Evolutionary conservation across 2,329 filamentous ascomycete genomes (phyloP), one percentile per base, ranked within the genome.

Genomic region (Cyphellophora europaea): DNA sequence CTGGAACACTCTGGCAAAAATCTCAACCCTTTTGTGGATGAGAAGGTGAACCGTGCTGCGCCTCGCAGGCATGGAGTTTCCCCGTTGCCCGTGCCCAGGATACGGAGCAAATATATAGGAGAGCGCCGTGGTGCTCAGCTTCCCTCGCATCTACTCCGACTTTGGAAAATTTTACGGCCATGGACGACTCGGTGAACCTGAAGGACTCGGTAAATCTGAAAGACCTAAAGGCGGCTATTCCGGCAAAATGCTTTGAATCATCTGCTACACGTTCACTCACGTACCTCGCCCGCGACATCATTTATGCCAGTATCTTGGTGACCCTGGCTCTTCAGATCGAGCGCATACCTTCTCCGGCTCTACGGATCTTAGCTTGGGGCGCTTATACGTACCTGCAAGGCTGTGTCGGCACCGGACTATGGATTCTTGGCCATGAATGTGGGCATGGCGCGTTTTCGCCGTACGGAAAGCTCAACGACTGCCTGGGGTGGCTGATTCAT

Each of bases 351-450:
- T 55, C 63, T 37, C 62, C 65, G 42, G 49, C 57, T 19, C 49
- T 66, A 30, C 69, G 71, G 39, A 49, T 56, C 37, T 48, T 59
- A 8, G 65, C 69, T 38, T 81, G 74, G 74, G 58, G 61, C 18
- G 53, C 58, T 28, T 82, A 83, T 54, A 70, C 73, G 44, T 79
- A 75, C 54, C 49, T 72, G 30, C 76, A 82, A 58, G 78, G 79
- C 33, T 68, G 79, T 17, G 60, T 80, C 47, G 74, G 75, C 53
- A 81, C 76, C 3, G 79, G 79, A 3, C 59, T 83, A 47, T 83
- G 79, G 79, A 77, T 80, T 45, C 62, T 82, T 27, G 78, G 73
- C 11, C 79, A 84, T 53, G 79, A 84, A 55, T 79, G 74, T 54
- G 79, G 79, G 33, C 79, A 84, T 54, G 72, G 74, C 12, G 76